Conservation (phyloP, 1,284 basidiomycete species). For the Austropuccinia psidii region DNA sequence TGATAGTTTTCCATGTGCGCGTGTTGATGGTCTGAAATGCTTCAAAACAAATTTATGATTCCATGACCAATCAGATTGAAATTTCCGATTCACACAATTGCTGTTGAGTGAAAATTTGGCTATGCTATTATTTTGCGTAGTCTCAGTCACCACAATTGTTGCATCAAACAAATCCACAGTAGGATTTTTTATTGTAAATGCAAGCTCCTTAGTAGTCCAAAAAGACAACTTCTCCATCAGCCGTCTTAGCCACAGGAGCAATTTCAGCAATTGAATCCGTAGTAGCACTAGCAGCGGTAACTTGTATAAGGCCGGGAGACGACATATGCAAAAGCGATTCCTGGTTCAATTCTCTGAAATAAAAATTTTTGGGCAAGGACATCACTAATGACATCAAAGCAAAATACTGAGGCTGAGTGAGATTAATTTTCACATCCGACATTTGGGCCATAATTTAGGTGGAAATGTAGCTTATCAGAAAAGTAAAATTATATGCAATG, state of each 20-base stretch:
- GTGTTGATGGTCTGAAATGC: constrained; percentile 90
- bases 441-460: constrained; percentile 70
- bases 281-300: no score
- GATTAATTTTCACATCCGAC: constrained; percentile 78
- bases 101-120: constrained; percentile 75
- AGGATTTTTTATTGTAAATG: constrained; percentile 65
- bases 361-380: constrained; percentile 64
- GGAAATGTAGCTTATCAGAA: no score
- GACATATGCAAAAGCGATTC: no score
- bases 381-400: constrained; percentile 65
- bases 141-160: constrained; percentile 57
- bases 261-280: no score
- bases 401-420: constrained; percentile 85
- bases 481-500: no score
- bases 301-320: no score
- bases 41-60: constrained; percentile 77
- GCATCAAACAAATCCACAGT: constrained; percentile 86
- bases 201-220: constrained; percentile 67
- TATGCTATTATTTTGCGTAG: constrained; percentile 71
- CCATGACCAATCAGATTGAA: constrained; percentile 74
- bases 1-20: constrained; percentile 63
- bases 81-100: constrained; percentile 71
- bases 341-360: constrained; percentile 43
- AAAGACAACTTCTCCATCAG: constrained; percentile 56
- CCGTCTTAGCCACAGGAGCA: background rate